A percentile compares a stretch with the other conserved stretches of the same genome.
Conservation (phyloP, 768 basidiomycete species). For the Podaxis pistillaris region DNA sequence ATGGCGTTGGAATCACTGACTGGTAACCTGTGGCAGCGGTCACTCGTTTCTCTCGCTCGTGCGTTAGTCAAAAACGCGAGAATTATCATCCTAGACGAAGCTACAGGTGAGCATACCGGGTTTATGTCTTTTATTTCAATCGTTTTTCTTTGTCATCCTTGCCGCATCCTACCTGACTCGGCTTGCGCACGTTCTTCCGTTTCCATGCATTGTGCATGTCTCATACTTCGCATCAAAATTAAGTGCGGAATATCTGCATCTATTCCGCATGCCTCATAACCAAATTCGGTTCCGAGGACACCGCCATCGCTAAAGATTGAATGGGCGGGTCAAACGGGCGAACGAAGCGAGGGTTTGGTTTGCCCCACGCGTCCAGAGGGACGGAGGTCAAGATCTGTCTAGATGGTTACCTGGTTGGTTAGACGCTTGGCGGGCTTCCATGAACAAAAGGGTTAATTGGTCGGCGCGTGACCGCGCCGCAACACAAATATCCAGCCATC, state of each 20-base stretch:
- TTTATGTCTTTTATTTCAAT: neutral
- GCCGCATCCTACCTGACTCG: neutral
- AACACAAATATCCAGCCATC: neutral
- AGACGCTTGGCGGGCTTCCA: neutral
- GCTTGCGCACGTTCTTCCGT: neutral
- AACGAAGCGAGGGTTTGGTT: neutral
- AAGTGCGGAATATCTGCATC: neutral
- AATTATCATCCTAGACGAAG: constrained; percentile 88
- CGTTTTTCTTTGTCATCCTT: neutral
- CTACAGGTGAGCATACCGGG: constrained; percentile 51
- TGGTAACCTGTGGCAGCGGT: constrained; percentile 45
- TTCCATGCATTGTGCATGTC: neutral
- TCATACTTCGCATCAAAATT: too few species aligned
- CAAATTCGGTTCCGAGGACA: neutral
- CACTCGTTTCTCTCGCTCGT: constrained; percentile 82
- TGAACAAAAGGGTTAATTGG: neutral
- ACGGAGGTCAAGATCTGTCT: neutral
- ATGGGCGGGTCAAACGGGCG: neutral
- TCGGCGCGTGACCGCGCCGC: neutral
- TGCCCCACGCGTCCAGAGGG: neutral
- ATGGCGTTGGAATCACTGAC: neutral
- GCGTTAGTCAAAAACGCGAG: constrained; percentile 85
- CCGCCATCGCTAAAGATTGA: neutral
- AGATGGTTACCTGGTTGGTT: neutral
- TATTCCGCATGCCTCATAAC: neutral